Percentiles rank a stretch among this genome's conserved stretches.
Conservation (phyloP, 768 basidiomycete species). For the Strobilomyces confusus region DNA sequence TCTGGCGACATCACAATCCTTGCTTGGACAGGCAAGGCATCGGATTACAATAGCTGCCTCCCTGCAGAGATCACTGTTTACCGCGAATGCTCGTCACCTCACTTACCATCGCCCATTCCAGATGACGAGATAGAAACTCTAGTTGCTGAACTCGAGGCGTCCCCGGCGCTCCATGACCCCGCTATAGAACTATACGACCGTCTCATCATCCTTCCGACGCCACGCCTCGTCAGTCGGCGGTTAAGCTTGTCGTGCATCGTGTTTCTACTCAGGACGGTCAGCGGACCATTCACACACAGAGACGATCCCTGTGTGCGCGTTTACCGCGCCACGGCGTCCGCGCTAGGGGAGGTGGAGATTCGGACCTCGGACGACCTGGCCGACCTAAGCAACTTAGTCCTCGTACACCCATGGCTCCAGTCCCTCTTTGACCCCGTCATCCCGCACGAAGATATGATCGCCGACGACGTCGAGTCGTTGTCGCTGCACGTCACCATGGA, state of each 20-base stretch:
- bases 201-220: constrained; percentile 8
- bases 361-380: constrained; percentile 8
- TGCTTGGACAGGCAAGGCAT: constrained; percentile 18
- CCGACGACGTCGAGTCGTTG: constrained; percentile 5
- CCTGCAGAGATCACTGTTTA: constrained; percentile 20
- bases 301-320: background rate
- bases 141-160: constrained; percentile 1
- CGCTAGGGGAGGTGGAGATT: constrained; percentile 5
- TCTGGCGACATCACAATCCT: constrained; percentile 15
- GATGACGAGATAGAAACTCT: constrained; percentile 9
- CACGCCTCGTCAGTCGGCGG: constrained; percentile 15
- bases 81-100: constrained; percentile 1
- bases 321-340: constrained; percentile 13
- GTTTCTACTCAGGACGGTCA: constrained; percentile 9
- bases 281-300: background rate
- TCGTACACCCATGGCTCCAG: constrained; percentile 20
- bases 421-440: constrained; percentile 14
- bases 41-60: constrained; percentile 23
- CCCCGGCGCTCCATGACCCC: constrained; percentile 1
- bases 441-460: constrained; percentile 20
- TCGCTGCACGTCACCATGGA: background rate
- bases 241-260: constrained; percentile 13
- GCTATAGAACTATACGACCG: constrained; percentile 9
- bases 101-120: constrained; percentile 5
- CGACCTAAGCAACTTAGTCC: constrained; percentile 9